phyloP scores from a whole-genome alignment of 2,329 filamentous ascomycete genomes.

The Exophiala spinifera region DNA sequence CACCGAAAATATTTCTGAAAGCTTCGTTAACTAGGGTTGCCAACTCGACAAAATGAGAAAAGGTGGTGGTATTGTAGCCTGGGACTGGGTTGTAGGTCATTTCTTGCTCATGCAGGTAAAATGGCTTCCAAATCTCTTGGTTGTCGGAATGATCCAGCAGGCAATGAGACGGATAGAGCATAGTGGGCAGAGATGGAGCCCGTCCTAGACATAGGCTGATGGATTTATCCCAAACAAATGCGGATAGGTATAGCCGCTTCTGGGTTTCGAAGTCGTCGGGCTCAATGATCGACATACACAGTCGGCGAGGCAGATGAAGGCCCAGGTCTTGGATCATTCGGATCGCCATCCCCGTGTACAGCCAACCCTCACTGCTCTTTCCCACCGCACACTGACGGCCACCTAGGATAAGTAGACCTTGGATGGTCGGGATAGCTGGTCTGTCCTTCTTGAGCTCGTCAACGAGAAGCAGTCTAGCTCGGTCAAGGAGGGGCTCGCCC shows the following conservation, averaged over 20 bases:
- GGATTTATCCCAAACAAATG: background rate
- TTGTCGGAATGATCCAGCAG: background rate
- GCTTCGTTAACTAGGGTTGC: background rate
- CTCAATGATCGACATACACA: background rate
- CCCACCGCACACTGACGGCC: background rate
- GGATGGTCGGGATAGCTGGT: background rate
- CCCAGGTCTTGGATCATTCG: constrained; percentile 1
- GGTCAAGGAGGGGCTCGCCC: background rate
- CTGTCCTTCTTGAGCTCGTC: background rate
- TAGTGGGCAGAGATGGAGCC: background rate
- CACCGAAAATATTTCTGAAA: background rate
- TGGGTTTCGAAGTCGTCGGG: background rate
- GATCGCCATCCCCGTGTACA: background rate
- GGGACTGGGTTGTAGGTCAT: background rate
- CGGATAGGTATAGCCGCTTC: background rate
- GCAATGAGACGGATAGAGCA: background rate
- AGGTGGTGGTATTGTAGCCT: background rate
- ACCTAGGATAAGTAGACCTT: background rate
- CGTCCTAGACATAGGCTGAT: background rate
- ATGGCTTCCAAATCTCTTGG: background rate
- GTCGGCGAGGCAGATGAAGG: background rate
- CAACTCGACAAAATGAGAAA: background rate
- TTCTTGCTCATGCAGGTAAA: background rate
- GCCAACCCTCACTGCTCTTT: background rate
- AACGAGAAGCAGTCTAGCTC: background rate